phyloP scores from a whole-genome alignment of 2,329 filamentous ascomycete genomes.

The Periconia macrospinosa region DNA sequence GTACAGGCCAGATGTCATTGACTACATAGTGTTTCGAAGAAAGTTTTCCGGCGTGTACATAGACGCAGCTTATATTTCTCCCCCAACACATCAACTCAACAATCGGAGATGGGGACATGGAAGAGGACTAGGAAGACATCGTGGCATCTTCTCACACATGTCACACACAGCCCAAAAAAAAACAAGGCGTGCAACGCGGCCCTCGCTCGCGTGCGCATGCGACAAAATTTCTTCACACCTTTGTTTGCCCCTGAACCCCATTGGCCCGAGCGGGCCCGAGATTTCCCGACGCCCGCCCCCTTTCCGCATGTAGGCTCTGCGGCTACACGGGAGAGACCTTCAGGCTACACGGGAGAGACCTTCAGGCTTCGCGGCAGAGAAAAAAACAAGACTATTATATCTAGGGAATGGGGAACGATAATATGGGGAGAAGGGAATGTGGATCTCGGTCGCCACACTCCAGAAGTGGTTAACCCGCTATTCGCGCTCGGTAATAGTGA shows the following conservation, averaged over 20 bases:
- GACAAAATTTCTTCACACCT: neutral
- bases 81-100: too few species aligned
- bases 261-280: neutral
- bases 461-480: too few species aligned
- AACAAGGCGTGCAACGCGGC: too few species aligned
- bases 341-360: neutral
- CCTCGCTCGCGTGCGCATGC: too few species aligned
- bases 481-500: neutral
- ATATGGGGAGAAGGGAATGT: neutral
- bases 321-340: neutral
- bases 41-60: too few species aligned
- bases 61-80: too few species aligned
- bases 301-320: neutral
- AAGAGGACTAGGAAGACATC: too few species aligned
- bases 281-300: neutral
- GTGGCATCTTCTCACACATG: too few species aligned
- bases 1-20: too few species aligned
- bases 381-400: neutral
- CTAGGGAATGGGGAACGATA: neutral
- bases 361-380: neutral
- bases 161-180: too few species aligned
- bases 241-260: neutral
- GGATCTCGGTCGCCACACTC: neutral
- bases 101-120: too few species aligned
- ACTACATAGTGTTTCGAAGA: too few species aligned